Evolutionary conservation across 2,329 filamentous ascomycete species (phyloP).

Genomic region (Hymenotorrendiella dingleyae): DNA sequence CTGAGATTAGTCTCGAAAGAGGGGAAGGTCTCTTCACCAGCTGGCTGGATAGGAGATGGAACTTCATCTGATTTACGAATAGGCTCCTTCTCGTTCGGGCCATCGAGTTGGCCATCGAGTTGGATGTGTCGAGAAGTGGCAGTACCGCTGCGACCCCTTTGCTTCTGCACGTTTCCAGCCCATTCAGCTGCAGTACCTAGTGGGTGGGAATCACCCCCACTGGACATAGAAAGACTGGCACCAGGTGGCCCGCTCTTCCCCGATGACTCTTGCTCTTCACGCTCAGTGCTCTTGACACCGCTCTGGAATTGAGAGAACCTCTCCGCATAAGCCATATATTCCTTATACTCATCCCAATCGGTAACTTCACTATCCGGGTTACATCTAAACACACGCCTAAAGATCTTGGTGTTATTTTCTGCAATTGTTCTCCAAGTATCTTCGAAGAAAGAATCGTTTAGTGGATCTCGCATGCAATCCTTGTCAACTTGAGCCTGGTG

Average conservation of each 20-base stretch:
- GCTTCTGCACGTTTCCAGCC: conserved; percentile 21
- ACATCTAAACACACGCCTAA: conserved; percentile 87
- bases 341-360: conserved; percentile 79
- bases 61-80: conserved; percentile 28
- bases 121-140: conserved; percentile 11
- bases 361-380: conserved; percentile 94
- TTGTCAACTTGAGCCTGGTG: conserved; percentile 69
- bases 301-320: conserved; percentile 54
- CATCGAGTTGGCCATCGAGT: conserved; percentile 19
- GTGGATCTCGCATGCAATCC: conserved; percentile 90
- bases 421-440: conserved; percentile 85
- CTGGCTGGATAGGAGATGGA: conserved; percentile 38
- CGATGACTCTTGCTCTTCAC: conserved; percentile 26
- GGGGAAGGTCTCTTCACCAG: conserved; percentile 42
- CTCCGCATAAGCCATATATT: conserved; percentile 58
- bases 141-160: conserved; percentile 15
- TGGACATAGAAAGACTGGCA: conserved; percentile 6
- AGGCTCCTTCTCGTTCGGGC: conserved; percentile 21
- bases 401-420: conserved; percentile 92
- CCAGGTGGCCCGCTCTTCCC: conserved; percentile 30
- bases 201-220: conserved; percentile 17
- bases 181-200: conserved; percentile 24
- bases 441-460: conserved; percentile 75
- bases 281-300: conserved; percentile 27
- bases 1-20: conserved; percentile 34